Conservation (phyloP, 2,329 filamentous ascomycete species). For the Chlorencoelia australis region DNA sequence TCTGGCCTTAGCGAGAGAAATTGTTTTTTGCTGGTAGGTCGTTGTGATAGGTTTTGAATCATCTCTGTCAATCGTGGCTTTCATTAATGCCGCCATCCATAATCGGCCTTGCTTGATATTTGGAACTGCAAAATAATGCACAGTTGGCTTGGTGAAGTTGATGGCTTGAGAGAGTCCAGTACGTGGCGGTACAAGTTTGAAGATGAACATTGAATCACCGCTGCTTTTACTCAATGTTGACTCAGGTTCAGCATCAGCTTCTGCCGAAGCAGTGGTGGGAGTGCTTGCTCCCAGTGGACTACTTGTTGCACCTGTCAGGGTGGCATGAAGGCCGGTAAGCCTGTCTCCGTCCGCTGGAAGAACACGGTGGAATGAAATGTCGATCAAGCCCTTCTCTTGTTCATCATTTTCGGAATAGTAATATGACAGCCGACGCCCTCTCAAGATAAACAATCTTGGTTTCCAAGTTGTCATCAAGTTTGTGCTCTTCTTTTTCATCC, state of each 20-base stretch:
- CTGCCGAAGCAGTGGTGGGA: conserved; percentile 35
- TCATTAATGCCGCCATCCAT: conserved; percentile 99
- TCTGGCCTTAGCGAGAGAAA: conserved; percentile 79
- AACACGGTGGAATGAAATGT: conserved; percentile 96
- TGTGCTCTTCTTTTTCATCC: conserved; percentile 99
- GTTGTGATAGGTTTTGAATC: conserved; percentile 69
- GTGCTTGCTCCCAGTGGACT: conserved; percentile 43
- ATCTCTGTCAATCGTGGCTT: conserved; percentile 95
- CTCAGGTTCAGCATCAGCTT: conserved; percentile 32
- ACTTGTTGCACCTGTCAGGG: conserved; percentile 76
- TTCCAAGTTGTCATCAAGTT: conserved; percentile 98
- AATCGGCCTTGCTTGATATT: conserved; percentile 78
- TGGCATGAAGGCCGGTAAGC: conserved; percentile 82
- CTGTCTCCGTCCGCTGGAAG: conserved; percentile 86
- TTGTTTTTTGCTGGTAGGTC: conserved; percentile 95
- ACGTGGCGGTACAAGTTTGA: conserved; percentile 90
- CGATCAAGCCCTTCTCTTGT: conserved; percentile 90
- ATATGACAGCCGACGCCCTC: conserved; percentile 83
- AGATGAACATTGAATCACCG: conserved; percentile 80
- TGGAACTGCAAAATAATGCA: conserved; percentile 95
- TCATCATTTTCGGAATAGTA: conserved; percentile 92
- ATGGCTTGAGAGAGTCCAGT: conserved; percentile 80
- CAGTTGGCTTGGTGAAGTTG: conserved; percentile 93
- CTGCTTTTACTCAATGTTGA: conserved; percentile 26
- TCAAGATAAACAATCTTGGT: conserved; percentile 86